Evolutionary conservation across 352 stramenopile species (phyloP), one percentile per base, ranked within the genome.

Genomic region (Phytophthora pistaciae): DNA sequence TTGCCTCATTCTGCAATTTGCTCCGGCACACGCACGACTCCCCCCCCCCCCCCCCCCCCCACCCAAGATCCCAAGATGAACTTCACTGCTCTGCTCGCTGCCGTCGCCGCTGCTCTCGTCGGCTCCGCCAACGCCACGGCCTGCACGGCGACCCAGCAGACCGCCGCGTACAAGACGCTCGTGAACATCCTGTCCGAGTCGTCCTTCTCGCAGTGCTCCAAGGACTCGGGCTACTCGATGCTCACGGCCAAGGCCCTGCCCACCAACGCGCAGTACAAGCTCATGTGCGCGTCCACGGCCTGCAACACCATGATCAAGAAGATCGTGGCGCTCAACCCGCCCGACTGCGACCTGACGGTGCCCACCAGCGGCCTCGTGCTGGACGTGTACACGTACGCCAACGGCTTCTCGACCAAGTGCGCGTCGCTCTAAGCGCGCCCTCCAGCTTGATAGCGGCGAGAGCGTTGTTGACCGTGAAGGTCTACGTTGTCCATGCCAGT

Each of bases 141-240:
- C 6, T 68, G 62, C 42, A 70, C 55, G 44, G 52, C 42, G 2
- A 54, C 66, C 11, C 60, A 74, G 60, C 60, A 68, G 44, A 74
- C 60, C 5, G 44, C 66, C 18, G 66, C 60, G 11, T 74, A 66
- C 60, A 27, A 65, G 0, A 23, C 66, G 9, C 60, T 74, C 21
- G 54, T 69, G 9, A 60, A 33, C 33, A 58, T 74, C 25, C 60
- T 74, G 4, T 55, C 40, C 9, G 16, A 71, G 5, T 49, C 62
- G 25, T 66, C 42, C 44, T 65, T 73, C 53, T 60, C 25, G 2
- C 49, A 64, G 42, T 78, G 66, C 58, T 14, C 60, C 6, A 64
- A 7, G 1, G 66, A 67, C 60, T 78, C 66, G 23, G 61, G 60
- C 42, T 78, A 78, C 56, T 77, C 60, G 8, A 74, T 77, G 60